phyloP scores from a whole-genome alignment of 306 rosid species.

The Lathyrus oleraceus region DNA sequence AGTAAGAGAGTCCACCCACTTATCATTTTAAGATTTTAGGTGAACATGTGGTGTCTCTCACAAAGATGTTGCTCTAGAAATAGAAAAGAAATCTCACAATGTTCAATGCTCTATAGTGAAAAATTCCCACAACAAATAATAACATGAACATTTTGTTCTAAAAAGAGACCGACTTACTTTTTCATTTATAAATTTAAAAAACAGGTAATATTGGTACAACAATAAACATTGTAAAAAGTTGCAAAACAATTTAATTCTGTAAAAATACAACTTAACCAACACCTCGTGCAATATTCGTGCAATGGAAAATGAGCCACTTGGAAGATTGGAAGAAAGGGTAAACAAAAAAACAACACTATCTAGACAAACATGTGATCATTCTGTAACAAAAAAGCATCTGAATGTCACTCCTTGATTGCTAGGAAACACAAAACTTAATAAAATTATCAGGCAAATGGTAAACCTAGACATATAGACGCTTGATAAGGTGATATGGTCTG shows the following conservation, averaged over 20 bases:
- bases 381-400: neutral
- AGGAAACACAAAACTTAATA: constrained; percentile 24
- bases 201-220: no score
- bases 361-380: neutral
- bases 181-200: no score
- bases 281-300: neutral
- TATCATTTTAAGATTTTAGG: no score
- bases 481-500: constrained; percentile 25
- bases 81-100: no score
- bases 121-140: no score
- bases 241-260: neutral
- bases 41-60: no score
- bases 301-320: neutral
- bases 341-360: constrained; percentile 1
- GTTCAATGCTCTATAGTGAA: no score
- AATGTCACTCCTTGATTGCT: neutral
- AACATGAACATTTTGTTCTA: no score
- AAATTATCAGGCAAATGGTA: constrained; percentile 32
- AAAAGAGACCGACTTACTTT: no score
- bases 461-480: constrained; percentile 37
- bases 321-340: neutral
- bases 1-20: no score
- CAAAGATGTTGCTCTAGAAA: no score
- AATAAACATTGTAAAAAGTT: neutral
- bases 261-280: neutral